A percentile compares a stretch with the other conserved stretches of the same genome.
phyloP scores from a whole-genome alignment of 225 moss, liverwort and hornwort species.

The Marchantia paleacea region DNA sequence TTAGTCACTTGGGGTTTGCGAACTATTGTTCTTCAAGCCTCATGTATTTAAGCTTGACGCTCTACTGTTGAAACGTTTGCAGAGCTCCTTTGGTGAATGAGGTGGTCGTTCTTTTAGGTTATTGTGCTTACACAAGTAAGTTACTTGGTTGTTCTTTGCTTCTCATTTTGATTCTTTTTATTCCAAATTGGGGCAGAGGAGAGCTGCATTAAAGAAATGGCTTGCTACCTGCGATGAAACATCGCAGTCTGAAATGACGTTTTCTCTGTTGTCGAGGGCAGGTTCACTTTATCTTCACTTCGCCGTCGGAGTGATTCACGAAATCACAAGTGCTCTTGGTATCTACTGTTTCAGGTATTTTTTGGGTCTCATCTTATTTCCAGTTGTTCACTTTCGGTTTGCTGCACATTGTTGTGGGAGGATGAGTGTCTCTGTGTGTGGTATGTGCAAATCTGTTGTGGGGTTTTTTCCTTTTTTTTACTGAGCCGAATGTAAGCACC shows the following conservation, averaged over 20 bases:
- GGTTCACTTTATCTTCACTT: constrained; percentile 77
- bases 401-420: background rate
- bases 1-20: too few species aligned
- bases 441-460: background rate
- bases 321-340: constrained; percentile 79
- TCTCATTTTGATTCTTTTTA: background rate
- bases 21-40: too few species aligned
- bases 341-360: constrained; percentile 93
- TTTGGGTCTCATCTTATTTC: background rate
- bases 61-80: constrained; percentile 24
- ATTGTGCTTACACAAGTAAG: constrained; percentile 63
- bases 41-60: background rate
- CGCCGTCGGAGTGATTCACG: constrained; percentile 66
- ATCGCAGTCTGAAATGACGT: background rate
- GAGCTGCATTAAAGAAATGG: background rate
- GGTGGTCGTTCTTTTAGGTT: constrained; percentile 68
- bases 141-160: background rate
- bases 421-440: background rate
- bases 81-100: constrained; percentile 85
- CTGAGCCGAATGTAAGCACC: constrained; percentile 20
- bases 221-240: background rate
- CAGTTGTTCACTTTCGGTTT: background rate
- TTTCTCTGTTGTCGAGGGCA: constrained; percentile 23
- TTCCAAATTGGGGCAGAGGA: background rate
- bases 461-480: background rate